These are phyloP conservation scores for Mallotus japonicus DNA, from an alignment of 441 rosid species.

Conservation along the genomic window DNA sequence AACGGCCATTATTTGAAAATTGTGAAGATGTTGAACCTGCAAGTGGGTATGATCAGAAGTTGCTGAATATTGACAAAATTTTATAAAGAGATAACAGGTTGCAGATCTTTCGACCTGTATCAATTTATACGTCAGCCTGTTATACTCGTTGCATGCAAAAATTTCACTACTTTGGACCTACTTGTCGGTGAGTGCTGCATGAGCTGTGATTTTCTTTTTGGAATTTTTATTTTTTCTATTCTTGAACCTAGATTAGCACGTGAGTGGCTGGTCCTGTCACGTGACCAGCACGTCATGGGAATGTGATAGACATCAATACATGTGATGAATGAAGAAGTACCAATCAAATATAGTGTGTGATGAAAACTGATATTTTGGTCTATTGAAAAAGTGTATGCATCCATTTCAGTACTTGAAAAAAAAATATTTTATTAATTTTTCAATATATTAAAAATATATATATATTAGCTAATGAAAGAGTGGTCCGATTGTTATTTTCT, in stretches of 20 bases:
- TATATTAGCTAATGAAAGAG: no score
- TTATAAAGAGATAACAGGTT: not conserved
- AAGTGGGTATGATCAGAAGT: not conserved
- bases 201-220: not conserved
- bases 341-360: no score
- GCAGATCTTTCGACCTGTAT: not conserved
- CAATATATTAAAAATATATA: no score
- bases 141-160: not conserved
- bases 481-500: no score
- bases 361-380: no score
- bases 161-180: slow-evolving; percentile 8
- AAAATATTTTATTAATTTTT: no score
- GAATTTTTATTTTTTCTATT: no score
- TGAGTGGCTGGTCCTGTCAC: slow-evolving; percentile 9
- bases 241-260: slow-evolving; percentile 2
- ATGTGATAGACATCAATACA: not conserved
- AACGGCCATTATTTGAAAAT: not conserved
- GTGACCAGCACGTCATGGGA: not conserved
- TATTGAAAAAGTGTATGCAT: no score
- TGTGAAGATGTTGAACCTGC: not conserved
- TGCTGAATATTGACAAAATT: not conserved
- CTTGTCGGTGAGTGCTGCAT: not conserved
- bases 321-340: not conserved
- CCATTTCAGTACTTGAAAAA: no score
- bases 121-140: not conserved